Evolutionary conservation across 2,329 filamentous ascomycete species (phyloP), one percentile per base, ranked within the genome.

Genomic region (Paradendryphiella salina): DNA sequence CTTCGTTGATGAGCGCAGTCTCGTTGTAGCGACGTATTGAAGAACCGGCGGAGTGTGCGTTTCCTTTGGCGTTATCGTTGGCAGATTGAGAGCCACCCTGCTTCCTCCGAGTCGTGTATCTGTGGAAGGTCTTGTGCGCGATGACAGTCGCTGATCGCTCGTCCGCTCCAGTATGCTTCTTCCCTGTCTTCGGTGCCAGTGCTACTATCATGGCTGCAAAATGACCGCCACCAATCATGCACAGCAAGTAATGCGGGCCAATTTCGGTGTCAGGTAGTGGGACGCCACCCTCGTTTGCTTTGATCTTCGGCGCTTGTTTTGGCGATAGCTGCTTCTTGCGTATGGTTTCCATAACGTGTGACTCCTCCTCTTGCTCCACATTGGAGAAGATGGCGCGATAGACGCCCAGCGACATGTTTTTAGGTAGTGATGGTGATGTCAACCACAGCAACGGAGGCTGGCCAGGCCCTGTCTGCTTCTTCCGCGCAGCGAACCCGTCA

Each of bases 151-250:
- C 90, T 66, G 96, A 89, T 45, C 90, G 82, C 59, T 95, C 91
- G 68, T 96, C 83, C 1, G 87, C 80, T 0, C 88, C 88, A 10
- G 82, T 78, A 3, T 80, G 79, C 44, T 84, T 84, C 69, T 89
- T 93, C 31, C 84, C 83, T 45, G 88, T 79, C 56, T 91, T 89
- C 0, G 94, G 92, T 0, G 90, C 85, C 3, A 97, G 80, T 0
- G 91, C 91, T 9, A 99, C 89, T 9, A 97, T 80, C 92, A 97
- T 97, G 42, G 89, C 94, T 0, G 94, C 94, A 69, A 99, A 99
- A 71, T 99, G 94, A 0, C 94, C 94, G 52, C 94, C 94, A 18
- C 94, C 94, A 42, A 99, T 96, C 94, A 99, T 99, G 74, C 92
- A 97, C 39, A 99, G 82, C 69, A 99, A 97, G 41, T 96, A 85